Base-by-base conservation (phyloP, 371 early-diverging fungal genomes). In the Apophysomyces sp. region DNA sequence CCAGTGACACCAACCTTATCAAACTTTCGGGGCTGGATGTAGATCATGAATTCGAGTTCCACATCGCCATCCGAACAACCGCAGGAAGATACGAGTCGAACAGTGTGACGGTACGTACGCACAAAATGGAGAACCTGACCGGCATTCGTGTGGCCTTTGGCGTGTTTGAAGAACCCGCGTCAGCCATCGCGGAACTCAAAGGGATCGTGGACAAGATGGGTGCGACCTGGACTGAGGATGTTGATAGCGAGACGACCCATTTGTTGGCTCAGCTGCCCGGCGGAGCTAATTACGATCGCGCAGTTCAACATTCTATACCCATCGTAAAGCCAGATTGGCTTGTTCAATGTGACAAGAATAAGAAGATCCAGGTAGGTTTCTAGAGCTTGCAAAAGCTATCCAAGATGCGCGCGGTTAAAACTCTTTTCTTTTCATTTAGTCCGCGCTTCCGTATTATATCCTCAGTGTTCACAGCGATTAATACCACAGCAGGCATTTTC, bases 301-400 rank as follows among this genome's bases (percentile, higher is more conserved):
- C 98, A 0, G 66, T 91, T 62, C 89, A 88, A 58, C 85, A 85
- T 74, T 95, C 93, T 68, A 94, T 96, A 73, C 96, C 98, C 11
- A 84, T 94, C 61, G 97, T 96, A 27, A 93, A 88, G 56, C 94
- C 96, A 12, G 94, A 94, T 70, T 98, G 96, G 93, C 74, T 98
- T 55, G 85, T 91, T 49, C 94, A 93, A 16, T 95, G 96, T 70
- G 94, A 95, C 66, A 84, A 86, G 62, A 88, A 92, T 61, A 89
- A 89, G 59, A 94, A 94, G 72, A 86, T 97, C 13, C 96, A 96
- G 82, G 94, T 76, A 66, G n/a, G n/a, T n/a, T 11, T 12, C 7
- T 30, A n/a, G 13, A 51, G 52, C 44, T n/a, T 37, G 40, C 15
- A 27, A 12, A 41, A 51, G 13, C n/a, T 15, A 24, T n/a, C n/a